Base-by-base conservation (phyloP, 176 grass and related monocot genomes). In the Ensete glaucum region DNA sequence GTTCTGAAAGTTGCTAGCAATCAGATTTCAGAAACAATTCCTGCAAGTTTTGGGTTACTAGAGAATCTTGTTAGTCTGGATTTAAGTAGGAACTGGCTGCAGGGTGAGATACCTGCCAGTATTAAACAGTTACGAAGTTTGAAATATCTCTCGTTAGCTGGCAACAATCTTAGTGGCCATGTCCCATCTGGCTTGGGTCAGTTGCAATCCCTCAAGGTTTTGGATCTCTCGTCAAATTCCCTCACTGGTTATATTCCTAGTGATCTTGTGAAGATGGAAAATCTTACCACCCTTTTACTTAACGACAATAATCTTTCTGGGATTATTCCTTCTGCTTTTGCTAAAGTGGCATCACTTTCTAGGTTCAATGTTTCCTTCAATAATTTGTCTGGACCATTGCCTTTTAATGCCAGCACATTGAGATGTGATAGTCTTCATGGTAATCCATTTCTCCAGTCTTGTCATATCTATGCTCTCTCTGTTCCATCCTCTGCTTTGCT, bases 141-240 rank as follows among this genome's bases (percentile, higher is more conserved):
- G 73, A 89, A 85, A 77, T 92, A 85, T 87, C 86, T 96, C 26
- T 92, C 84, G 6, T 87, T 96, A 56, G 82, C 89, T 55, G 76
- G 78, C 67, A 96, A 96, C 79, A 92, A 89, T 76, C 48, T 96
- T 20, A 96, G 50, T 83, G 92, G 87, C 29, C 53, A 73, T 12
- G 79, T 96, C 73, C 92, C 92, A 9, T 65, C 69, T 64, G 90
- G 67, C 63, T 81, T 87, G 64, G 76, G 75, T 77, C 74, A 85
- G 64, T 85, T 96, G 77, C 74, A 68, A 73, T 89, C 82, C 69
- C 82, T 96, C 53, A 75, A 92, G 78, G 77, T 92, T 81, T 77
- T 96, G 77, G 89, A 96, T 89, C 89, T 96, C 14, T 96, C 92
- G 8, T 92, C 82, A 69, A 96, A 96, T 89, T 89, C 82, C 81